Evolutionary conservation across 306 rosid species (phyloP).

Genomic region (Phaseolus lunatus): DNA sequence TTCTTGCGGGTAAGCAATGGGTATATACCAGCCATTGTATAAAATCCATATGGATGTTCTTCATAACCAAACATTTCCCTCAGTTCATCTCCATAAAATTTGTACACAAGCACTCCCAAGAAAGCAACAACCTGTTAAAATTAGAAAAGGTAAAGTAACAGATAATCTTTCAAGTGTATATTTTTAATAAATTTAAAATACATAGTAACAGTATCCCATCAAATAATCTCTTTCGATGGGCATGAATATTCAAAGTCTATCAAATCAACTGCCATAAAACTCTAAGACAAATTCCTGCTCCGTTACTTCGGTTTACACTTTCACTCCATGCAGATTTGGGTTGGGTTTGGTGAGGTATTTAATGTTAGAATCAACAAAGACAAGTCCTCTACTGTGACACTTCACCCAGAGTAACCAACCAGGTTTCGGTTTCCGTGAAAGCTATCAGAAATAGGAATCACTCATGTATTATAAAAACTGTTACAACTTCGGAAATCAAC

Average conservation of each 20-base stretch:
- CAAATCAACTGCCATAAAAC: slow-evolving; percentile 12
- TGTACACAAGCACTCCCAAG: slow-evolving; percentile 93
- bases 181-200: slow-evolving; percentile 19
- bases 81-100: slow-evolving; percentile 93
- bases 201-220: slow-evolving; percentile 36
- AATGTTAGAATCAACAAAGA: slow-evolving; percentile 19
- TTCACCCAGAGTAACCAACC: slow-evolving; percentile 23
- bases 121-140: slow-evolving; percentile 87
- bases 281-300: slow-evolving; percentile 4
- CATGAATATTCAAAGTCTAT: slow-evolving; percentile 31
- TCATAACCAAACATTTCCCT: slow-evolving; percentile 99
- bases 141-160: slow-evolving; percentile 43
- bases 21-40: slow-evolving; percentile 94
- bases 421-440: slow-evolving; percentile 9
- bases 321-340: not conserved
- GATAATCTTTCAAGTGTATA: slow-evolving; percentile 35
- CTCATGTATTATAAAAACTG: slow-evolving; percentile 11
- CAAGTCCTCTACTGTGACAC: slow-evolving; percentile 3
- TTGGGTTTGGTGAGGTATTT: not conserved
- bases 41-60: slow-evolving; percentile 98
- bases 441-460: slow-evolving; percentile 9
- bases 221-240: slow-evolving; percentile 25
- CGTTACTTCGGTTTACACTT: slow-evolving; percentile 23
- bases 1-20: slow-evolving; percentile 21
- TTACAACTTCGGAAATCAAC: slow-evolving; percentile 26